Percentiles rank a stretch among this genome's conserved stretches.
Evolutionary conservation across 1,284 basidiomycete species (phyloP).

Genomic region (Ceratobasidium theobromae): DNA sequence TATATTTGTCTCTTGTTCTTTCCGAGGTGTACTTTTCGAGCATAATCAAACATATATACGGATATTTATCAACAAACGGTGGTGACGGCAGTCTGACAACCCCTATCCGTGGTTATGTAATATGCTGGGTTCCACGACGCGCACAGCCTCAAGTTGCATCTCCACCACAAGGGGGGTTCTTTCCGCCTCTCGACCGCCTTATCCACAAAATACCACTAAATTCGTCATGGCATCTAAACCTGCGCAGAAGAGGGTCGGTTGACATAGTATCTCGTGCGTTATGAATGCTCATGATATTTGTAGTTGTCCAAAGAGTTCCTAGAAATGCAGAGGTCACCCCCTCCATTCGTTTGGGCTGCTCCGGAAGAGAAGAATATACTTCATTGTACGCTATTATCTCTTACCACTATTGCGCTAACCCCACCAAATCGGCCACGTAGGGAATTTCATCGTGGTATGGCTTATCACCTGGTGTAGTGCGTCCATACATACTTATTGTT

Average conservation of each 20-base stretch:
- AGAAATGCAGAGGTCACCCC: constrained; percentile 89
- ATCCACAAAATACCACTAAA: neutral
- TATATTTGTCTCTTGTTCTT: neutral
- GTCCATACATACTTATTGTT: constrained; percentile 31
- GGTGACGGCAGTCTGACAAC: neutral
- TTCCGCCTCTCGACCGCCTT: neutral
- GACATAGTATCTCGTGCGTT: constrained; percentile 19
- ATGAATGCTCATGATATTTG: constrained; percentile 32
- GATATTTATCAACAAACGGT: neutral
- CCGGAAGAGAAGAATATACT: constrained; percentile 97
- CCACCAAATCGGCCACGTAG: constrained; percentile 46
- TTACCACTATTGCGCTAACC: constrained; percentile 30
- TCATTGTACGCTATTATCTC: constrained; percentile 59
- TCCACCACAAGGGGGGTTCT: constrained; percentile 11
- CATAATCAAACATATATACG: neutral
- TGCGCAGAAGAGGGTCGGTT: constrained; percentile 75
- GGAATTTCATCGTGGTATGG: constrained; percentile 88
- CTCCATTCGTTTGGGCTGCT: constrained; percentile 90
- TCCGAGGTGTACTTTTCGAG: neutral
- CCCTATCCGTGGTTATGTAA: constrained; percentile 17
- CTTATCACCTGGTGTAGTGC: constrained; percentile 24
- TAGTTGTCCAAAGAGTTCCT: constrained; percentile 89
- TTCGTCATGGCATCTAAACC: constrained; percentile 74
- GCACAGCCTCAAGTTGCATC: constrained; percentile 18
- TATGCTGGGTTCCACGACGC: neutral